phyloP scores from a whole-genome alignment of 805 yeast species.

The Wickerhamiella parazyma region DNA sequence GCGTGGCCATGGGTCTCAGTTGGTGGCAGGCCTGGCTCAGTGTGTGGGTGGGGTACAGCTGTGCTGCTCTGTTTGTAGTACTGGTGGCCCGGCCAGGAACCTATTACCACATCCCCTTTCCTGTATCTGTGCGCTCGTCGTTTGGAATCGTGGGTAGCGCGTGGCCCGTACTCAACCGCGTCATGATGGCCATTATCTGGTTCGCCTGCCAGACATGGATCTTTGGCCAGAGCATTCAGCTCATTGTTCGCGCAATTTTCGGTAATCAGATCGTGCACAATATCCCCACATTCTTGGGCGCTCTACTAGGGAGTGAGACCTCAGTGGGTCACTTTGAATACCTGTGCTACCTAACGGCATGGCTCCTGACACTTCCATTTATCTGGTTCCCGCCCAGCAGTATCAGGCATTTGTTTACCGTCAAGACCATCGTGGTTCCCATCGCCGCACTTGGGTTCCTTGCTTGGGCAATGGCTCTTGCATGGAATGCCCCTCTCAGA shows the following conservation, averaged over 20 bases:
- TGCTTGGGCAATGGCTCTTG: conserved; percentile 67
- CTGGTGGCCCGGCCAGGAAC: conserved; percentile 64
- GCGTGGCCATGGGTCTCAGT: conserved; percentile 55
- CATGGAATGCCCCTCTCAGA: conserved; percentile 53
- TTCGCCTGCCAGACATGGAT: conserved; percentile 73
- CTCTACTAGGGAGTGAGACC: conserved; percentile 25
- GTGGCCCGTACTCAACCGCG: conserved; percentile 79
- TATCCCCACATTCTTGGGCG: conserved; percentile 29
- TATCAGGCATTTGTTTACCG: conserved; percentile 67
- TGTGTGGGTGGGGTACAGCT: conserved; percentile 68
- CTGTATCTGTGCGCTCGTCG: conserved; percentile 63
- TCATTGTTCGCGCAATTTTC: conserved; percentile 62
- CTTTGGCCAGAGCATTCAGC: conserved; percentile 66
- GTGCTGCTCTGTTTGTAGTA: conserved; percentile 54
- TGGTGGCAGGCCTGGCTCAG: conserved; percentile 89
- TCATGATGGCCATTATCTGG: conserved; percentile 77
- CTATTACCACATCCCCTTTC: conserved; percentile 67
- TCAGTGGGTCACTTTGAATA: conserved; percentile 51
- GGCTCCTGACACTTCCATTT: conserved; percentile 65
- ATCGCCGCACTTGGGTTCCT: conserved; percentile 68
- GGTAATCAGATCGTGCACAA: conserved; percentile 30
- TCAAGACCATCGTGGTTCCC: conserved; percentile 64
- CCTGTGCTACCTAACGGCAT: conserved; percentile 61
- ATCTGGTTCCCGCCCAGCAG: conserved; percentile 69
- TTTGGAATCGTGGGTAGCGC: conserved; percentile 77